These are phyloP conservation scores for Rosa chinensis DNA, from an alignment of 306 rosid species.

Conservation along the genomic window DNA sequence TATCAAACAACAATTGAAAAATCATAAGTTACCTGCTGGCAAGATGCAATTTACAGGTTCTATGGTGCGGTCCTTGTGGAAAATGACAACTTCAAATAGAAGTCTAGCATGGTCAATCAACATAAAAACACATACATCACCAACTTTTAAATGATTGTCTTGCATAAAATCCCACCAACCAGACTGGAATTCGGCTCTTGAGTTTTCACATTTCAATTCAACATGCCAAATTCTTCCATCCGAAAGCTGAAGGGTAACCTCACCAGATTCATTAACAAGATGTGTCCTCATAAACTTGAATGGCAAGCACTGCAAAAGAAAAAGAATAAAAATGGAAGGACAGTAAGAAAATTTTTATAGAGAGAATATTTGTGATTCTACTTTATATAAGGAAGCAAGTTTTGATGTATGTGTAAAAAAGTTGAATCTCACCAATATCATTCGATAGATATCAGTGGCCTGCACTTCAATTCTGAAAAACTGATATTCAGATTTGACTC, in stretches of 20 bases:
- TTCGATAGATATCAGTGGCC: neutral
- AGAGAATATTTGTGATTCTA: neutral
- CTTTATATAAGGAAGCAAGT: neutral
- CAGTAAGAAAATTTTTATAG: neutral
- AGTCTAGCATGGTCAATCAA: neutral
- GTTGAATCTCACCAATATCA: slow-evolving; percentile 23
- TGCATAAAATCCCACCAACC: slow-evolving; percentile 45
- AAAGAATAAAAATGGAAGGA: neutral
- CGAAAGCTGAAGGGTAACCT: neutral
- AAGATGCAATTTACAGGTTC: neutral
- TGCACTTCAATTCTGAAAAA: slow-evolving; percentile 20
- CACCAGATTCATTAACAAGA: neutral
- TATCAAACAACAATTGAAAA: neutral
- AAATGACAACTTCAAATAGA: slow-evolving; percentile 12
- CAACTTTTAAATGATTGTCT: slow-evolving; percentile 24
- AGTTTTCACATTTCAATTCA: neutral
- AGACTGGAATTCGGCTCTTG: neutral
- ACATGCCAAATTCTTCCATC: slow-evolving; percentile 27
- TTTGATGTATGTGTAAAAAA: neutral
- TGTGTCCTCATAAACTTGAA: neutral
- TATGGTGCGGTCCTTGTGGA: neutral
- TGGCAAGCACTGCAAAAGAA: neutral
- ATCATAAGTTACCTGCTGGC: neutral
- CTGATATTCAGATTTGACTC: slow-evolving; percentile 13
- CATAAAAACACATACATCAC: slow-evolving; percentile 26